Base-by-base conservation (phyloP, 23 red algal species). In the Gracilaria domingensis region DNA sequence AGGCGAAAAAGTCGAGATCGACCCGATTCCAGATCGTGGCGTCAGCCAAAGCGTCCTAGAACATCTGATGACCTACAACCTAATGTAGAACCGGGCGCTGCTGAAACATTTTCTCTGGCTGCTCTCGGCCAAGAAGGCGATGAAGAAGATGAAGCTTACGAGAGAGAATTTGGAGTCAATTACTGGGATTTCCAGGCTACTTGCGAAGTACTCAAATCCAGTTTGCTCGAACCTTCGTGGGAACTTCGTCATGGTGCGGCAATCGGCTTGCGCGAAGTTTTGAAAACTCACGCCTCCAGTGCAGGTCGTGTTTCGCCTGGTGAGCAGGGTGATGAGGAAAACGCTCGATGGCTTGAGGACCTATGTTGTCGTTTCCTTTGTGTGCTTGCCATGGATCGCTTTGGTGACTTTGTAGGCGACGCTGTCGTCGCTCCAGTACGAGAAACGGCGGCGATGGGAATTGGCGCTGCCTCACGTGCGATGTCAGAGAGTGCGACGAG, bases 381-480 rank as follows among this genome's bases (percentile, higher is more conserved):
- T 45, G 91, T 99, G 39, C 87, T 99, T 23, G 93, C 97, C 39
- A 90, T 99, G 75, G 97, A 99, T 58, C 91, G 97, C 8, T 99
- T 99, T 81, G 91, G 94, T 45, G 97, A 99, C 86, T 99, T 93
- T 82, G 95, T 94, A 25, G 94, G 89, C 25, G 92, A 96, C 45
- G 83, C 89, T 45, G 95, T 96, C 14, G 94, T 99, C 1, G 97
- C 97, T 48, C 97, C 97, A 32, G 97, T 99, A 42, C 89, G 90
- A 13, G 97, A 99, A 66, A 92, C 97, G 21, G 97, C 94, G 21
- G 85, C 94, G n/a, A 96, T 96, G 97, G 91, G 91, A 48, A 71
- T 99, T 21, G 97, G 83, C 32, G 88, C 94, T 53, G 62, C 87
- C 1, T 76, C 88, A 11, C 53, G 79, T 40, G 90, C 56, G 12